Evolutionary conservation across 2,329 filamentous ascomycete species (phyloP), one percentile per base, ranked within the genome.

Genomic region (Dendryphion nanum): DNA sequence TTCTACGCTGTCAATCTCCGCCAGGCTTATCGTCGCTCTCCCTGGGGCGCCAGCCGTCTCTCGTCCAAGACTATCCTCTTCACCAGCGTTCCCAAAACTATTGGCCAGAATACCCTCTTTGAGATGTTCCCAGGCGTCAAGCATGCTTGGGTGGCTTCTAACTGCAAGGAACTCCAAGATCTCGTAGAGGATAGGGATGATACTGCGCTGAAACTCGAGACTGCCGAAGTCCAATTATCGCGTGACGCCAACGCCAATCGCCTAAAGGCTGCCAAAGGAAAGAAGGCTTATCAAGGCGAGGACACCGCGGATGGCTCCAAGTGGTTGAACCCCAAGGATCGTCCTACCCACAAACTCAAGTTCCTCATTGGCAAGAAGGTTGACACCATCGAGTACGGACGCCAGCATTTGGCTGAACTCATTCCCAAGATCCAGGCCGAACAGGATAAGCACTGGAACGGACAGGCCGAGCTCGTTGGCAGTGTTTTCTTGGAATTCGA

Each of bases 401-500:
- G 91, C 28, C 74, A 76, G 1, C 82, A 89, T 58, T 77, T 96
- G 33, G 78, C 82, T 34, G 81, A 83, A 32, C 74, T 94, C 26
- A 81, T 83, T 30, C 85, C 86, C 4, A 77, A 84, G 46, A 83
- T 88, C 29, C 76, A 83, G 29, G 69, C 75, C 15, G 76, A 82
- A 30, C 88, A 93, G 63, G 75, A 74, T 36, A 73, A 77, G 38
- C 86, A 88, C 57, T 79, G 76, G 38, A 73, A 76, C 12, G 83
- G 85, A 35, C 76, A 86, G 26, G 80, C 77, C 31, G 77, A 82
- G 36, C 78, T 83, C 37, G 72, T 89, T 5, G 79, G 84, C 1
- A 84, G 86, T 14, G 86, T 93, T 5, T 97, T 98, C 58, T 79
- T 97, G 42, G 87, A 95, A 59, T 98, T 96, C 56, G 76, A 80